Evolutionary conservation across 495 filamentous ascomycete species (phyloP), one percentile per base, ranked within the genome.

Genomic region (Saxophila tyrrhenica): DNA sequence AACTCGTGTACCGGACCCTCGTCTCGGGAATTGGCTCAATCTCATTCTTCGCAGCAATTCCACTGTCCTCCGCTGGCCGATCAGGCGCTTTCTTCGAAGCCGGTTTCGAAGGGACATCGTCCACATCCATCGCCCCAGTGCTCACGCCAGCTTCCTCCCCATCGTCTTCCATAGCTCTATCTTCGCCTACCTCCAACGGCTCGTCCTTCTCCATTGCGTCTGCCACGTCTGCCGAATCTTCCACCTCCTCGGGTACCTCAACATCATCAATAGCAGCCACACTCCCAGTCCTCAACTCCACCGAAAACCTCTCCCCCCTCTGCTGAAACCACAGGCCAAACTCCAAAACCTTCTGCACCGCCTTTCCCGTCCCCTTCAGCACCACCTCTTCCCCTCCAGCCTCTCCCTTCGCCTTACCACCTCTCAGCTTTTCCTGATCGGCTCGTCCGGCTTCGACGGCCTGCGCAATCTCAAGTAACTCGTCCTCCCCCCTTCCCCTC

Each of bases 281-380:
- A 53, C 51, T 69, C 39, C 70, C 71, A 42, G 69, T 71, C 57
- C 57, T 53, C 32, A 73, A 54, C 39, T 41, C 54, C 1, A 73
- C 67, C 16, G 25, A 51, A 54, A 57, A 65, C 29, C 53, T 50
- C 50, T 70, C 69, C 32, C 41, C 51, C 60, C 65, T 60, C 42
- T 61, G 57, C 59, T 70, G 68, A 51, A 73, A 73, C 55, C 60
- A 72, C 43, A 67, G 19, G 16, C 58, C 70, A 45, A 73, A 44
- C 46, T 68, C 56, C 58, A 89, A 60, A 24, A 81, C 82, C 68
- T 78, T 84, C 65, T 81, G 74, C 49, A 95, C 89, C 29, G 88
- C 89, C 59, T 77, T 78, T 29, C 86, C 88, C 0, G 86, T 90
- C 16, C 80, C 91, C 52, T 89, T 85, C 11, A 95, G 58, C 39